Base-by-base conservation (phyloP, 306 rosid species). In the Glycine soja region DNA sequence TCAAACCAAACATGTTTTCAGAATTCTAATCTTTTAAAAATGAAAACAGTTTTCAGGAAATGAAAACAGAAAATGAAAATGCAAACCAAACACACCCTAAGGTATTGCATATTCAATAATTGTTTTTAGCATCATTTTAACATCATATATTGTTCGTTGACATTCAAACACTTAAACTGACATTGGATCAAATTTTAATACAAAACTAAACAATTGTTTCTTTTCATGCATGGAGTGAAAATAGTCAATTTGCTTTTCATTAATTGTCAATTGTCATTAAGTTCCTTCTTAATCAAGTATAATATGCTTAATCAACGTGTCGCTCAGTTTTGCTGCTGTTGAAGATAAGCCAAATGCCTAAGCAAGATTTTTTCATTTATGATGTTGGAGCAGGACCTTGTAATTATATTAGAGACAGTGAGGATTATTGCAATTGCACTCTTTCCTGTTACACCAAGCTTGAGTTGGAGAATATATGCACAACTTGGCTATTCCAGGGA, bases 401-500 rank as follows among this genome's bases (percentile, higher is more conserved):
- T 95, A 43, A 90, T 93, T 79, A 87, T 95, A 89, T 76, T 93
- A 66, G 99, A 95, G 90, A 88, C 96, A 0, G 80, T 87, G 93
- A 85, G 98, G 86, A 93, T 95, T 52, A 88, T 93, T 52, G 97
- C 99, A 1, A 67, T 95, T 56, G 89, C 98, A 12, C 83, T 95
- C 57, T 88, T 90, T 36, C 99, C 99, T 4, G 87, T 91, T 19
- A 79, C 97, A 11, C 98, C 99, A 3, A 77, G 90, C 88, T 80
- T 95, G 90, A 83, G 93, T 75, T 83, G 92, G 97, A 91, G 96
- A 90, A 88, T 95, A 86, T 93, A 95, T 80, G 87, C 74, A 61
- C 99, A 95, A 71, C 96, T 93, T 62, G 98, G 99, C 82, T 88
- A 86, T 89, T 87, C 94, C 43, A 86, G 78, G 85, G 86, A 95